Evolutionary conservation across 768 basidiomycete species (phyloP).

Genomic region (Boletus eberwhitei): DNA sequence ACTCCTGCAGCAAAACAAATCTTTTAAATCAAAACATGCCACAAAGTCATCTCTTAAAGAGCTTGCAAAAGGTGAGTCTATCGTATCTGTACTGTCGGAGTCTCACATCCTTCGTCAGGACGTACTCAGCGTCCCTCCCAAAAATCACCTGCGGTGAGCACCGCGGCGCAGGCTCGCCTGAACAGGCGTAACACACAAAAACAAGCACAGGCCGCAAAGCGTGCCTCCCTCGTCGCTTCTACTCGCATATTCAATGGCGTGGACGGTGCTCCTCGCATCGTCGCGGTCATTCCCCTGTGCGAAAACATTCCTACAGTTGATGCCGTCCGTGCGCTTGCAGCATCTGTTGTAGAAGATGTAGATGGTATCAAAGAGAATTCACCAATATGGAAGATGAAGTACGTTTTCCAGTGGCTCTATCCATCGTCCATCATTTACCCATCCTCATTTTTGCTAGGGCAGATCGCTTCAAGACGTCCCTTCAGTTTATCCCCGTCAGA

Average conservation of each 20-base stretch:
- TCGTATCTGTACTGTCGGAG: neutral
- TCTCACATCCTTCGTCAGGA: constrained; percentile 39
- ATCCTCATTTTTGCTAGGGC: constrained; percentile 45
- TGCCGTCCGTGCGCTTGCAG: constrained; percentile 56
- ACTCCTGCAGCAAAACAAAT: constrained; percentile 71
- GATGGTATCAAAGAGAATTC: constrained; percentile 10
- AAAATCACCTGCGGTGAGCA: constrained; percentile 49
- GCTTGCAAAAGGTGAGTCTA: constrained; percentile 67
- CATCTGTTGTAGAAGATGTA: constrained; percentile 50
- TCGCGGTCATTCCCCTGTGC: constrained; percentile 83
- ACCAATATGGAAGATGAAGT: constrained; percentile 65
- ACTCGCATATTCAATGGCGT: constrained; percentile 76
- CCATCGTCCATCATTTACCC: neutral
- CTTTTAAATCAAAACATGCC: constrained; percentile 89
- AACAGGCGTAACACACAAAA: constrained; percentile 85
- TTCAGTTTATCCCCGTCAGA: constrained; percentile 80
- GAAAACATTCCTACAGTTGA: constrained; percentile 54
- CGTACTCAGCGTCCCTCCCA: constrained; percentile 52
- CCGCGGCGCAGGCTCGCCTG: constrained; percentile 63
- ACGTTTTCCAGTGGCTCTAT: constrained; percentile 16
- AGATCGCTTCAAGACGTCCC: constrained; percentile 85
- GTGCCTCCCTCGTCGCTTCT: constrained; percentile 61
- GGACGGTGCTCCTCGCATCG: constrained; percentile 79
- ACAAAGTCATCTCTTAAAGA: constrained; percentile 83
- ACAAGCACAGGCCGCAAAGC: constrained; percentile 74